phyloP scores from a whole-genome alignment of 2,329 filamentous ascomycete species.

The Chaetomium olivaceum region DNA sequence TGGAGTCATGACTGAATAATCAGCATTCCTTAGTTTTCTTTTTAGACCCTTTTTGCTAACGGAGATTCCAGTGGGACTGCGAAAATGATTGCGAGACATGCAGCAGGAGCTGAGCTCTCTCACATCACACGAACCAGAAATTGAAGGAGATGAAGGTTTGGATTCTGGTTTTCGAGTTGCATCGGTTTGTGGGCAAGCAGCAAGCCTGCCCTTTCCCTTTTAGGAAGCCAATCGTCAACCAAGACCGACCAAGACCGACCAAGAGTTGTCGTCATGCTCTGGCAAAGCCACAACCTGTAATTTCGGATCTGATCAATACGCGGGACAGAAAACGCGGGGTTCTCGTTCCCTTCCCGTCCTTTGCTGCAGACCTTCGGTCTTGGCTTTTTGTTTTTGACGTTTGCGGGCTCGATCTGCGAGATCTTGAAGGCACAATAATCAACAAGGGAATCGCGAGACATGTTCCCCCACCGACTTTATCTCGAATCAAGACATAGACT shows the following conservation, averaged over 20 bases:
- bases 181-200: neutral
- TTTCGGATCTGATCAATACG: slow-evolving; percentile 17
- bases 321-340: slow-evolving; percentile 14
- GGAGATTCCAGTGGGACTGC: neutral
- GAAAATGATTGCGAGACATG: neutral
- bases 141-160: neutral
- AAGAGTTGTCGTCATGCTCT: slow-evolving; percentile 17
- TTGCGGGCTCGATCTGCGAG: neutral
- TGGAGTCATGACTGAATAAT: slow-evolving; percentile 16
- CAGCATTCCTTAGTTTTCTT: neutral
- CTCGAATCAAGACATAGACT: neutral
- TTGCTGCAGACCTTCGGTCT: neutral
- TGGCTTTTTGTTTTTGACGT: neutral
- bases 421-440: neutral
- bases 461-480: neutral
- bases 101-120: too few species aligned
- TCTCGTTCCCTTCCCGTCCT: neutral
- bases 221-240: neutral
- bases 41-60: neutral
- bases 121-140: neutral
- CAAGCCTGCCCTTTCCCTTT: slow-evolving; percentile 1
- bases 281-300: slow-evolving; percentile 22
- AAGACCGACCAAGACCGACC: neutral
- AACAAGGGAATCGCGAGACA: neutral
- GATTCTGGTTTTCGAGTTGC: neutral